phyloP scores from a whole-genome alignment of 139 green algal species.

The Micractinium conductrix region DNA sequence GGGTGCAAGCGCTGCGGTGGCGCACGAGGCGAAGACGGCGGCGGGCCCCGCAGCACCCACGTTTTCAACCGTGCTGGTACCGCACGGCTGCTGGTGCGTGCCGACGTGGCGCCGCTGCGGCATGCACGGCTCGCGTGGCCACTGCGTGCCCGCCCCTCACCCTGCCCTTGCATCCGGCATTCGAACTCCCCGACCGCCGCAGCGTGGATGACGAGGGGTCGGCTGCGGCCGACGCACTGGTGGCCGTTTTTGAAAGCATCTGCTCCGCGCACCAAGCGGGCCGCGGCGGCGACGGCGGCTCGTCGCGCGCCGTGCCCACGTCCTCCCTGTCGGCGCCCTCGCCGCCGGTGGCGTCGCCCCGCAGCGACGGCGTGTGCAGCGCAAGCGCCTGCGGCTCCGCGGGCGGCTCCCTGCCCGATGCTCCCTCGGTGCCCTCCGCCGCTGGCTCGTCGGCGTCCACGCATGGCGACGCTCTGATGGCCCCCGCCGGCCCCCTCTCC shows the following conservation, averaged over 20 bases:
- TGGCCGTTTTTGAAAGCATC: constrained; percentile 22
- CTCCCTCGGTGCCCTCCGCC: background rate
- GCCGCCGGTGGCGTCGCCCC: background rate
- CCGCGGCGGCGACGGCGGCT: background rate
- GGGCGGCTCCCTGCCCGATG: background rate
- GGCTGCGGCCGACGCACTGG: constrained; percentile 16
- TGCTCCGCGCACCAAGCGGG: constrained; percentile 13
- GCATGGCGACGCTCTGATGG: background rate
- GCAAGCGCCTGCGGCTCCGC: background rate
- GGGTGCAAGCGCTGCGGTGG: too few species aligned
- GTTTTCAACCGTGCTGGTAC: too few species aligned
- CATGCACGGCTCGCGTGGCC: background rate
- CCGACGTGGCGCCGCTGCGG: background rate
- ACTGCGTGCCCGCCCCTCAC: too few species aligned
- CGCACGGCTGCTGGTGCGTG: too few species aligned
- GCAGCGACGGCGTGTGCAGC: background rate
- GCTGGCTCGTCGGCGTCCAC: background rate
- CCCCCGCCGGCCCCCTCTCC: background rate
- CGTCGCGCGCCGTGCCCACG: too few species aligned
- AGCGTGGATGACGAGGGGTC: background rate
- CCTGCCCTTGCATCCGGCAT: too few species aligned
- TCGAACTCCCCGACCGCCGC: too few species aligned
- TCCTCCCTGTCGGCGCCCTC: too few species aligned
- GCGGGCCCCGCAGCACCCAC: too few species aligned
- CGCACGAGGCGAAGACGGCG: too few species aligned